A percentile compares a stretch with the other conserved stretches of the same genome.
phyloP scores from a whole-genome alignment of 176 grass and related monocot genomes.

The Canna indica region DNA sequence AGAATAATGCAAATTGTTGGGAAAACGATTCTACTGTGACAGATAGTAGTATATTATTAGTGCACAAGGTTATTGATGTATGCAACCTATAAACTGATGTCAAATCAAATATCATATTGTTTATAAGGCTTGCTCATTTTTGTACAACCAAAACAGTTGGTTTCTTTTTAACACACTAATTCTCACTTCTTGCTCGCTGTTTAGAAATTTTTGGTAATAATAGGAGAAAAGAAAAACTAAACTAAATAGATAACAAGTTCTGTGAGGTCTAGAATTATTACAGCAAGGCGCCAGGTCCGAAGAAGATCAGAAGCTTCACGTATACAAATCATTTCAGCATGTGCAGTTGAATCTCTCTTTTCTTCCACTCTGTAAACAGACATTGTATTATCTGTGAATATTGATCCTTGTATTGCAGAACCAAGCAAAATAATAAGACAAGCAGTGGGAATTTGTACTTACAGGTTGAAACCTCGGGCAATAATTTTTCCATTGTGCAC shows the following conservation, averaged over 20 bases:
- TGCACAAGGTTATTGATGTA: too few relatives aligned
- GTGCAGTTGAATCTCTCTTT: constrained; percentile 91
- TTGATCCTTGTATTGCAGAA: constrained; percentile 1
- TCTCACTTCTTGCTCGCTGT: not conserved
- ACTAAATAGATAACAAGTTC: not conserved
- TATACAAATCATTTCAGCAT: constrained; percentile 99
- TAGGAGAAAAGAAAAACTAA: not conserved
- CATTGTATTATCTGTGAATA: constrained; percentile 11
- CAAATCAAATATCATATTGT: not conserved
- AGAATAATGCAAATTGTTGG: too few relatives aligned
- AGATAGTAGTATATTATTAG: too few relatives aligned
- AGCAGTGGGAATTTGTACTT: constrained; percentile 22
- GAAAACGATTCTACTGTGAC: too few relatives aligned
- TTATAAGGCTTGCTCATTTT: not conserved
- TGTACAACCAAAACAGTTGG: not conserved
- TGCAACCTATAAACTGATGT: too few relatives aligned
- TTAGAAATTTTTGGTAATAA: not conserved
- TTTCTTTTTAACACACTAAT: not conserved
- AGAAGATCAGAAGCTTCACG: constrained; percentile 91
- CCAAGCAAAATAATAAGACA: not conserved
- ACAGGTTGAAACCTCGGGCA: constrained; percentile 97
- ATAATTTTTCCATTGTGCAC: constrained; percentile 85
- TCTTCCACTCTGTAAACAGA: constrained; percentile 77
- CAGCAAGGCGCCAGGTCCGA: constrained; percentile 71
- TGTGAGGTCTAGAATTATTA: constrained; percentile 15